These are phyloP conservation scores for Xylaria sp. DNA, from an alignment of 2,329 filamentous ascomycete genomes.

Conservation along the genomic window DNA sequence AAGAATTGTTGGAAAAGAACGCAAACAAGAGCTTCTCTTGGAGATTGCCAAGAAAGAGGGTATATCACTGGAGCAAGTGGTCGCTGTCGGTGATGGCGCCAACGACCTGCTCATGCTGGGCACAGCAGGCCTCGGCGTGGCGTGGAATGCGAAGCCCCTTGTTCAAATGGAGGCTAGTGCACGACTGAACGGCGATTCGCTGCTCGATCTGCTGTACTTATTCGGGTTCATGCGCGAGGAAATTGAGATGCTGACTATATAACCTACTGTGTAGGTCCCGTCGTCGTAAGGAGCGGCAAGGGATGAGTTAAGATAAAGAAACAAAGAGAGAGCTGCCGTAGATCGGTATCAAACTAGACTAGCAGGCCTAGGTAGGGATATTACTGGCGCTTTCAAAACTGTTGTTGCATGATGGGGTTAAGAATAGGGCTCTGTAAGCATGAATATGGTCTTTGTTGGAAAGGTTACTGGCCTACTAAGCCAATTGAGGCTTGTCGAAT, in stretches of 20 bases:
- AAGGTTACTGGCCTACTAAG: neutral
- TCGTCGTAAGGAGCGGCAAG: conserved; percentile 23
- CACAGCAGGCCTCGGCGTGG: conserved; percentile 79
- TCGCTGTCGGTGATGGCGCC: conserved; percentile 84
- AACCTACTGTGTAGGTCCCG: conserved; percentile 27
- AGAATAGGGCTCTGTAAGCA: neutral
- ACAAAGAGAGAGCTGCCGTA: conserved; percentile 13
- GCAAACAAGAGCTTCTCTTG: conserved; percentile 76
- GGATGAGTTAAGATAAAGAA: neutral
- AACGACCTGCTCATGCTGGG: conserved; percentile 86
- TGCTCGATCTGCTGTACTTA: conserved; percentile 78
- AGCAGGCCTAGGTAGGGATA: conserved; percentile 14
- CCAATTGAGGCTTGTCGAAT: neutral
- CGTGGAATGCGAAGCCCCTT: conserved; percentile 85
- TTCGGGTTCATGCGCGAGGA: conserved; percentile 78
- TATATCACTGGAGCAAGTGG: conserved; percentile 71
- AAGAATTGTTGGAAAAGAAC: conserved; percentile 78
- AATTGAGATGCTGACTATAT: conserved; percentile 60
- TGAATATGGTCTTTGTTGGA: neutral
- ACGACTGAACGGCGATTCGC: conserved; percentile 74
- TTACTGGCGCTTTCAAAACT: neutral
- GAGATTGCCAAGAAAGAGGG: conserved; percentile 76
- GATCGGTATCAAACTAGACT: conserved; percentile 44
- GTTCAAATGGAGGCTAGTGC: conserved; percentile 82
- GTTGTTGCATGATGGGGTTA: neutral